Evolutionary conservation across 495 filamentous ascomycete species (phyloP).

Genomic region (Lindgomyces ingoldianus): DNA sequence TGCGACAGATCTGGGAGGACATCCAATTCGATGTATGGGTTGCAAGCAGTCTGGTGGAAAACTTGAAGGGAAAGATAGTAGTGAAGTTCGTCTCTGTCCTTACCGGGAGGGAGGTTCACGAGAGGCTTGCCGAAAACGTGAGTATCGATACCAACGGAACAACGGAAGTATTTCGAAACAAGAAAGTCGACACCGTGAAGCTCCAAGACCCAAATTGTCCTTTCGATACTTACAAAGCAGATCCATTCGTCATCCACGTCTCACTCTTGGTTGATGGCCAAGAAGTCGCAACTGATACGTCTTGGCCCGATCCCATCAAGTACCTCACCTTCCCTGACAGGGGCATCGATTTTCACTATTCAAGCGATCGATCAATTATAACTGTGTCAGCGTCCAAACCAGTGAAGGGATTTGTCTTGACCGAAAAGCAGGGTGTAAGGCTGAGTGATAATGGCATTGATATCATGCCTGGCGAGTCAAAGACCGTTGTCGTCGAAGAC

Average conservation of each 20-base stretch:
- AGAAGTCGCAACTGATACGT: conserved; percentile 19
- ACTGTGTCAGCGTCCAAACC: conserved; percentile 11
- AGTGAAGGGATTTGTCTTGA: conserved; percentile 33
- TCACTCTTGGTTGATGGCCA: conserved; percentile 11
- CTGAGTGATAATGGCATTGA: conserved; percentile 33
- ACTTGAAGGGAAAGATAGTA: neutral
- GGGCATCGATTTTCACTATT: conserved; percentile 13
- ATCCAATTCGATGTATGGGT: conserved; percentile 32
- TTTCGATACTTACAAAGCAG: conserved; percentile 2
- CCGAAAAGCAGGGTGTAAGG: conserved; percentile 22
- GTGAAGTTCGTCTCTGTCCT: conserved; percentile 12
- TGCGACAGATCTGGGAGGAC: conserved; percentile 14
- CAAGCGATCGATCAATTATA: neutral
- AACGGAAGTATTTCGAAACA: conserved; percentile 17
- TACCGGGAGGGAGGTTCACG: neutral
- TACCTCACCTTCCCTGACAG: conserved; percentile 20
- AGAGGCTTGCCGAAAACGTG: neutral
- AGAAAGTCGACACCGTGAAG: neutral
- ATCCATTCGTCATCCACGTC: conserved; percentile 25
- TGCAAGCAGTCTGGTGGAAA: conserved; percentile 11
- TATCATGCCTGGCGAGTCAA: conserved; percentile 22
- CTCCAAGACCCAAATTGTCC: conserved; percentile 7
- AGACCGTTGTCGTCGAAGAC: conserved; percentile 6
- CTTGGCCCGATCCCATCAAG: conserved; percentile 35
- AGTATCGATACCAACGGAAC: conserved; percentile 19